These are phyloP conservation scores for Fusarium sp. DNA, from an alignment of 2,329 filamentous ascomycete species.

Conservation along the genomic window DNA sequence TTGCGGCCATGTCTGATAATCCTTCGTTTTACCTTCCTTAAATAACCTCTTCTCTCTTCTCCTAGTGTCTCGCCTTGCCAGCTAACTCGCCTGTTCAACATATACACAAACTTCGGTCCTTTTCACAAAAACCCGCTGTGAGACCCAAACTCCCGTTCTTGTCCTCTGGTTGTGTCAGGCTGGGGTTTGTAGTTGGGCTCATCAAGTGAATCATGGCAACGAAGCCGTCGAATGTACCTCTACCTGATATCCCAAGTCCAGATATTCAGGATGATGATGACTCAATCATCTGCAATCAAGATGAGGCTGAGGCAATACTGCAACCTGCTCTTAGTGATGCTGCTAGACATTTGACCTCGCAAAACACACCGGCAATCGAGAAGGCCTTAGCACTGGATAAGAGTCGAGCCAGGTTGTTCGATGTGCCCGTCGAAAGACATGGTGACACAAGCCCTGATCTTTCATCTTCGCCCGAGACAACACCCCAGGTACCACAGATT, in stretches of 20 bases:
- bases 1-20: slow-evolving; percentile 24
- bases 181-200: neutral
- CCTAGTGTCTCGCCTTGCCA: slow-evolving; percentile 1
- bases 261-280: slow-evolving; percentile 35
- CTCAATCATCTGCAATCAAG: slow-evolving; percentile 56
- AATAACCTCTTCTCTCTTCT: slow-evolving; percentile 13
- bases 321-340: slow-evolving; percentile 68
- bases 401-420: slow-evolving; percentile 46
- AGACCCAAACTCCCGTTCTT: neutral
- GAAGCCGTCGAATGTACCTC: slow-evolving; percentile 9
- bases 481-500: slow-evolving; percentile 13
- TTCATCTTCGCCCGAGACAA: slow-evolving; percentile 33
- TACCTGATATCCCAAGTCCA: slow-evolving; percentile 3
- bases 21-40: slow-evolving; percentile 20
- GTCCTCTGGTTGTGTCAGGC: neutral
- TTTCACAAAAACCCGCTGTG: slow-evolving; percentile 4
- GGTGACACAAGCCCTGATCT: slow-evolving; percentile 43
- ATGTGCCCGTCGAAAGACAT: slow-evolving; percentile 35
- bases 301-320: slow-evolving; percentile 69
- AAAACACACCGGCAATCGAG: slow-evolving; percentile 67
- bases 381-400: slow-evolving; percentile 67
- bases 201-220: slow-evolving; percentile 23
- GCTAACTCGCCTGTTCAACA: slow-evolving; percentile 10
- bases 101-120: slow-evolving; percentile 11
- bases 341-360: slow-evolving; percentile 66